Base-by-base conservation (phyloP, 345 rosid species). In the Raphanus sativus region DNA sequence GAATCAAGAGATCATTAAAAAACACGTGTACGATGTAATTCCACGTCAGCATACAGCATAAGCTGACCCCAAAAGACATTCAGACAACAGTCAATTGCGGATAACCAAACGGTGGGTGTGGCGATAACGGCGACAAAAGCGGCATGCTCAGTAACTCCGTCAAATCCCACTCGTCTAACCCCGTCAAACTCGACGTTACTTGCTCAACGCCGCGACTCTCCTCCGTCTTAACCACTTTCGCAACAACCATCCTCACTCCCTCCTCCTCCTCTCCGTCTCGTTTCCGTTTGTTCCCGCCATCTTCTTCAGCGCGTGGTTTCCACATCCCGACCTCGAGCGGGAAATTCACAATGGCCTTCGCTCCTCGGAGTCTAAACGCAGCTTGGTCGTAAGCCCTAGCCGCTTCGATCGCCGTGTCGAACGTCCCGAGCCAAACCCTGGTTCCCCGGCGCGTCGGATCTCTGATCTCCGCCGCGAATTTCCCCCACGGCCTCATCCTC, bases 381-480 rank as follows among this genome's bases (percentile, higher is more conserved):
- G 97, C 96, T 67, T 81, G 65, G 76, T 94, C 97, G 79, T 94
- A 94, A 59, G 98, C 97, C 75, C 81, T 86, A 4, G 96, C 98
- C 15, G 98, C 97, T 77, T 89, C 89, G 12, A 89, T 70, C 8
- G 89, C 89, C 1, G 90, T 84, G 21, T 90, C 86, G 64, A 85
- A 94, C 12, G 98, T 94, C 76, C 98, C 98, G 0, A 94, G 89
- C 98, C 98, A 94, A 40, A 90, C 64, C 0, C 98, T 84, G 2
- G 93, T 68, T 16, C 98, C 92, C 30, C 82, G 91, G 65, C 86
- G 79, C 80, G 66, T 87, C 5, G 98, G 98, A 65, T 94, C 98
- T 5, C 98, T 85, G 76, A 94, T 94, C 90, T 94, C 98, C 55
- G 98, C 97, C 2, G 98, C 98, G 81, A 83, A 94, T 82, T 91